A percentile compares a stretch with the other conserved stretches of the same genome.
These are phyloP conservation scores for Eutypa lata DNA, from an alignment of 2,329 filamentous ascomycete species.

Conservation along the genomic window DNA sequence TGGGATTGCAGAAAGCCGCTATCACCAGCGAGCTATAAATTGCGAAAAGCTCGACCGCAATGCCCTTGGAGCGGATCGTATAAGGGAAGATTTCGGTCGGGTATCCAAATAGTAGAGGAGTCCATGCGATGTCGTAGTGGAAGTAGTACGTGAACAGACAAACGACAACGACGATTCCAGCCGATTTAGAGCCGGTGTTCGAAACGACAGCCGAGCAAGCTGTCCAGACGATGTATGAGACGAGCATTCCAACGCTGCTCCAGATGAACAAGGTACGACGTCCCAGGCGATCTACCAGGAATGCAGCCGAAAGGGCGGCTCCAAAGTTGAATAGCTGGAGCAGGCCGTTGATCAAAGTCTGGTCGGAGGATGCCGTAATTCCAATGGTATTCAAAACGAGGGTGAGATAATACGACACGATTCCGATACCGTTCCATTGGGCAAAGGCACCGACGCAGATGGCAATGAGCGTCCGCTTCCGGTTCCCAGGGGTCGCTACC, in stretches of 20 bases:
- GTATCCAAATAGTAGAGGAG: conserved; percentile 44
- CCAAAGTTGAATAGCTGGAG: conserved; percentile 34
- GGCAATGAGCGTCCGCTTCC: conserved; percentile 10
- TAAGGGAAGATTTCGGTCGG: conserved; percentile 38
- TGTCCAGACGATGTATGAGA: conserved; percentile 37
- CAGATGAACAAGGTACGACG: conserved; percentile 39
- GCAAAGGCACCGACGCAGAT: conserved; percentile 18
- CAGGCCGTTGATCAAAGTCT: conserved; percentile 35
- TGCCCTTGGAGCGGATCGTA: conserved; percentile 33
- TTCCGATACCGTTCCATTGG: conserved; percentile 15
- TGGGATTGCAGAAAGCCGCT: conserved; percentile 34
- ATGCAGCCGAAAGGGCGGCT: conserved; percentile 32
- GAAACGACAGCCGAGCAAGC: conserved; percentile 31
- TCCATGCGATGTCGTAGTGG: conserved; percentile 44
- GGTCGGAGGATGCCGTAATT: conserved; percentile 22
- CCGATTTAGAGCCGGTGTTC: conserved; percentile 22
- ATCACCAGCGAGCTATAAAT: conserved; percentile 32
- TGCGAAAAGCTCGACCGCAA: conserved; percentile 43
- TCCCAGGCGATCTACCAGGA: conserved; percentile 40
- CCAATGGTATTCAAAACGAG: conserved; percentile 24
- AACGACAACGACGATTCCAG: conserved; percentile 44
- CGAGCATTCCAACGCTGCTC: conserved; percentile 33
- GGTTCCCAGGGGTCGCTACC: conserved; percentile 14
- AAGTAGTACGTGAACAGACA: conserved; percentile 47
- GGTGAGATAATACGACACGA: conserved; percentile 34